Evolutionary conservation across 805 yeast genomes (phyloP).

Genomic region (Metschnikowia lachancei): DNA sequence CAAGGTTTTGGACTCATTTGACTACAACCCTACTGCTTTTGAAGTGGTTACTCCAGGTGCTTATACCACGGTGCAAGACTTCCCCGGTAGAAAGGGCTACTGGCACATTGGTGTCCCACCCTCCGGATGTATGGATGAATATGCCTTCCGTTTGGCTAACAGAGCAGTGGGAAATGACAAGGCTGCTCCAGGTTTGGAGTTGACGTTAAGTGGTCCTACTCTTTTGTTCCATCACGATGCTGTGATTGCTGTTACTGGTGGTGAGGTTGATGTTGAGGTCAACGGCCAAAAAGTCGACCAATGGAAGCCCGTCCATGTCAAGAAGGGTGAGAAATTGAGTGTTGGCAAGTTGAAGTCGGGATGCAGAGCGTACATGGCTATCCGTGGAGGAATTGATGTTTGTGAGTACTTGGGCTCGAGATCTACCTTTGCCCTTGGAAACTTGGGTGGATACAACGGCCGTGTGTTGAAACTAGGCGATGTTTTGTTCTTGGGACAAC

Average conservation of each 20-base stretch:
- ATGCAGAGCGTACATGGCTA: conserved; percentile 85
- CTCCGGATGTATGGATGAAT: conserved; percentile 96
- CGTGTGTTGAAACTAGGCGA: conserved; percentile 90
- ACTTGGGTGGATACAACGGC: conserved; percentile 93
- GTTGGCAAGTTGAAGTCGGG: conserved; percentile 82
- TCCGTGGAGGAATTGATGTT: conserved; percentile 91
- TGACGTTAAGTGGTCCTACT: conserved; percentile 85
- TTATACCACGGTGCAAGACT: conserved; percentile 94
- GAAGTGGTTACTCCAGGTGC: conserved; percentile 90
- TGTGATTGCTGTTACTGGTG: conserved; percentile 84
- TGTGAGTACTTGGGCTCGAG: conserved; percentile 94
- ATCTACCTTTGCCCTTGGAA: conserved; percentile 92
- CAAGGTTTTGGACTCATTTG: conserved; percentile 78
- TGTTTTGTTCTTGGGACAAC: conserved; percentile 81
- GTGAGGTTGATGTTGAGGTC: conserved; percentile 62
- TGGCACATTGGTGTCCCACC: conserved; percentile 98
- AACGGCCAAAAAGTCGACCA: conserved; percentile 56
- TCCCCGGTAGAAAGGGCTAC: conserved; percentile 81
- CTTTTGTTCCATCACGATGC: conserved; percentile 79
- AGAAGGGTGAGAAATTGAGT: conserved; percentile 72
- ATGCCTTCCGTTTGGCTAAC: conserved; percentile 86
- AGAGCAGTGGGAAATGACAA: conserved; percentile 83
- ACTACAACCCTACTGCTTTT: conserved; percentile 77
- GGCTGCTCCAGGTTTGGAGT: conserved; percentile 84
- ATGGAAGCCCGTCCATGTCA: conserved; percentile 71